phyloP scores from a whole-genome alignment of 2,329 filamentous ascomycete genomes.

The Dactylellina haptotyla region DNA sequence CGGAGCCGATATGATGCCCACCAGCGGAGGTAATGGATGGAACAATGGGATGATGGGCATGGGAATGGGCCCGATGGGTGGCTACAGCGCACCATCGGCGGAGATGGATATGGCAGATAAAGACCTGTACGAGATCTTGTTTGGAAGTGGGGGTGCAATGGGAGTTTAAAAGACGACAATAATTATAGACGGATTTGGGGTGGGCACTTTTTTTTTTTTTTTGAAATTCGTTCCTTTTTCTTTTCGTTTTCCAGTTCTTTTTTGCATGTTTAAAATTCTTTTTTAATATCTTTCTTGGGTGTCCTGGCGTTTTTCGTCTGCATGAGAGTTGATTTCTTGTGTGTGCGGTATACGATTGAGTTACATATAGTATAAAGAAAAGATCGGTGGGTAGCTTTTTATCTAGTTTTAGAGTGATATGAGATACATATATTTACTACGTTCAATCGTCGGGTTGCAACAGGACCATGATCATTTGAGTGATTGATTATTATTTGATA shows the following conservation, averaged over 20 bases:
- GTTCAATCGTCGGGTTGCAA: too few species aligned
- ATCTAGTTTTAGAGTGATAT: too few species aligned
- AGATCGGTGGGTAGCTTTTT: too few species aligned
- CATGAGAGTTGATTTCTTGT: too few species aligned
- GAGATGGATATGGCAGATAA: conserved; percentile 54
- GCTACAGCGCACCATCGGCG: conserved; percentile 26
- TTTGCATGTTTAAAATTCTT: background rate
- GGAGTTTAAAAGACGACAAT: background rate
- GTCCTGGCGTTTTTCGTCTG: background rate
- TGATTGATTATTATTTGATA: too few species aligned
- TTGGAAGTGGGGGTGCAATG: conserved; percentile 27
- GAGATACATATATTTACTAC: too few species aligned
- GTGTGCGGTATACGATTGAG: background rate
- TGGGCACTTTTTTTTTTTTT: background rate
- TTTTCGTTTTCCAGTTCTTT: background rate
- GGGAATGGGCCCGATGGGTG: conserved; percentile 44
- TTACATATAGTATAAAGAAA: background rate
- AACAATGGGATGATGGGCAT: conserved; percentile 33
- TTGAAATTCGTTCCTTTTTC: background rate
- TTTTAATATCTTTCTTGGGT: too few species aligned
- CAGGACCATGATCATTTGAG: too few species aligned
- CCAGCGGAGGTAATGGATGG: conserved; percentile 9
- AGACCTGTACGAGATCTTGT: conserved; percentile 51
- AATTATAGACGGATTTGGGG: background rate
- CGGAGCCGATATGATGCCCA: conserved; percentile 13